A percentile compares a stretch with the other conserved stretches of the same genome.
Conservation (phyloP, 2,329 filamentous ascomycete species). For the Neoascochyta sp. region DNA sequence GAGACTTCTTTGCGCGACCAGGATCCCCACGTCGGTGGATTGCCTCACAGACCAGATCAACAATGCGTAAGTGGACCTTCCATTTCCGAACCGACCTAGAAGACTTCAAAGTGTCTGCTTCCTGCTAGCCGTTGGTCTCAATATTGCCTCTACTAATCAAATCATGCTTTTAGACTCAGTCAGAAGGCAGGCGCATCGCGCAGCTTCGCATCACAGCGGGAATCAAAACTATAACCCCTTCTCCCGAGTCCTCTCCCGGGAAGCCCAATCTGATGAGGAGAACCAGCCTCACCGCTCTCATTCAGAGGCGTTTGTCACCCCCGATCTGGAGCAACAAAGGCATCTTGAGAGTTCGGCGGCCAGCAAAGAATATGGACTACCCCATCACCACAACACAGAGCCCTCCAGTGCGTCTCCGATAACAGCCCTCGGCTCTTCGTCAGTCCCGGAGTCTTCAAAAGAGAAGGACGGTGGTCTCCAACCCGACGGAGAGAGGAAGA, state of each 20-base stretch:
- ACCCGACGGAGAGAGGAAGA: conserved; percentile 13
- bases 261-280: conserved; percentile 27
- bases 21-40: conserved; percentile 13
- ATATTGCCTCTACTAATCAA: conserved; percentile 9
- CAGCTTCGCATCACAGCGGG: conserved; percentile 29
- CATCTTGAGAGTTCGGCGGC: conserved; percentile 20
- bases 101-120: too few species aligned
- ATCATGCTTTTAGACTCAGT: conserved; percentile 30
- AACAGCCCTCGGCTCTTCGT: conserved; percentile 10
- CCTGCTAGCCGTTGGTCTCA: neutral
- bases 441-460: conserved; percentile 6
- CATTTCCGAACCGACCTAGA: conserved; percentile 8
- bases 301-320: conserved; percentile 23
- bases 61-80: conserved; percentile 25
- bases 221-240: conserved; percentile 35
- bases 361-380: conserved; percentile 27
- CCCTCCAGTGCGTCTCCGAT: conserved; percentile 21
- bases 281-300: conserved; percentile 19
- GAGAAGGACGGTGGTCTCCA: conserved; percentile 8
- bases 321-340: conserved; percentile 25
- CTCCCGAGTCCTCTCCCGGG: conserved; percentile 25
- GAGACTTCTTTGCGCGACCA: conserved; percentile 1
- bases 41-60: conserved; percentile 11
- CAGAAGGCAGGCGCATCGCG: conserved; percentile 35
- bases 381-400: conserved; percentile 29